phyloP scores from a whole-genome alignment of 1,284 basidiomycete species.

The Ceratorhiza oryzae-sativae region DNA sequence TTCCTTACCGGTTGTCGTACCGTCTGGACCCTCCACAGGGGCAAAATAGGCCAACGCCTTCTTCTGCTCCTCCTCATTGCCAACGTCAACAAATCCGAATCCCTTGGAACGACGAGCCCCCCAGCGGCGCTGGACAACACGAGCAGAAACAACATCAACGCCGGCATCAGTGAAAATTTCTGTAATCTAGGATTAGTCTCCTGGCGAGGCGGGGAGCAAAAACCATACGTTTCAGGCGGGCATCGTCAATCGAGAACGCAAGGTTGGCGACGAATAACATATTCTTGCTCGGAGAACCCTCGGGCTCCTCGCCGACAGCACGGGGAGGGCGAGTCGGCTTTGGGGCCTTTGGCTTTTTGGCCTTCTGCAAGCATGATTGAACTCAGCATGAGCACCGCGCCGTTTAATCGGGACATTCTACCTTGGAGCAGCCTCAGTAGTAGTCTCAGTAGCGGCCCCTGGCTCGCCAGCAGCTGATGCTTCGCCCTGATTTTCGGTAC shows the following conservation, averaged over 20 bases:
- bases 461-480: constrained; percentile 32
- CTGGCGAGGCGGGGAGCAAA: neutral
- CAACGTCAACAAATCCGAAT: constrained; percentile 93
- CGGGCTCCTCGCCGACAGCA: constrained; percentile 74
- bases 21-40: constrained; percentile 31
- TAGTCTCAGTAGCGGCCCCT: constrained; percentile 34
- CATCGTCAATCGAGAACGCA: constrained; percentile 88
- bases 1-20: constrained; percentile 65
- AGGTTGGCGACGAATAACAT: constrained; percentile 95
- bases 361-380: constrained; percentile 54
- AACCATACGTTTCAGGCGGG: constrained; percentile 43
- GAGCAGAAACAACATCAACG: constrained; percentile 80
- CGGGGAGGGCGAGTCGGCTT: constrained; percentile 65
- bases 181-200: constrained; percentile 57
- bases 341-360: constrained; percentile 61
- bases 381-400: neutral
- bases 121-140: constrained; percentile 84
- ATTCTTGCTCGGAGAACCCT: constrained; percentile 81
- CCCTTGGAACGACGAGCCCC: constrained; percentile 88
- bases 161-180: constrained; percentile 83
- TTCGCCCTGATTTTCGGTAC: constrained; percentile 47
- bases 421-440: constrained; percentile 24
- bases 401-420: constrained; percentile 19
- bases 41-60: constrained; percentile 70
- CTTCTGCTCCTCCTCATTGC: constrained; percentile 80